Evolutionary conservation across 1,284 basidiomycete species (phyloP).

Genomic region (Puccinia hordei): DNA sequence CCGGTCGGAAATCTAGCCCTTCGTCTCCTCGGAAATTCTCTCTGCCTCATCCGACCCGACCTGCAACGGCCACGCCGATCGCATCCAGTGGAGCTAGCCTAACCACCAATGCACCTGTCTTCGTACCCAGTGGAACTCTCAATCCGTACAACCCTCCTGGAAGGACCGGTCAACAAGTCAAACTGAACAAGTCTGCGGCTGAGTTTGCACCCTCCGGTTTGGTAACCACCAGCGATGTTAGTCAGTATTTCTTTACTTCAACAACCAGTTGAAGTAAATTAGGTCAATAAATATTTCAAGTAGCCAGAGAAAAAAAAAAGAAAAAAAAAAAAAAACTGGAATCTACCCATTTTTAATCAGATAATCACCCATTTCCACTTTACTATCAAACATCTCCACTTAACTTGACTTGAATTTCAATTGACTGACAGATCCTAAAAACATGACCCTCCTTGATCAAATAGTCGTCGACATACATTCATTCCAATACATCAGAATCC

Average conservation of each 20-base stretch:
- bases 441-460: background rate
- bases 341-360: background rate
- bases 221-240: slow-evolving; percentile 37
- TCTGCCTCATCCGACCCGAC: slow-evolving; percentile 23
- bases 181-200: slow-evolving; percentile 45
- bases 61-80: slow-evolving; percentile 37
- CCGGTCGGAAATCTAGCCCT: slow-evolving; percentile 47
- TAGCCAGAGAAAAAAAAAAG: background rate
- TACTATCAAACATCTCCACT: background rate
- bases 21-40: slow-evolving; percentile 47
- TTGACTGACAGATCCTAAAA: background rate
- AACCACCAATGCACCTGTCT: slow-evolving; percentile 48
- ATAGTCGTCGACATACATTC: slow-evolving; percentile 32
- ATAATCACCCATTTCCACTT: background rate
- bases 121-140: slow-evolving; percentile 27
- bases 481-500: slow-evolving; percentile 32
- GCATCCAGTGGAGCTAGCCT: slow-evolving; percentile 25
- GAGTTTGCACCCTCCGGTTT: slow-evolving; percentile 50
- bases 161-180: slow-evolving; percentile 20
- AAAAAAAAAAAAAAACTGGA: background rate
- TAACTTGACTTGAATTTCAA: background rate
- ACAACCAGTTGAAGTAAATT: background rate
- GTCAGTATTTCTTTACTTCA: slow-evolving; percentile 19
- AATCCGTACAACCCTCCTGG: background rate
- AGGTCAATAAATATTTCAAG: background rate